Percentiles rank a stretch among this genome's conserved stretches.
Evolutionary conservation across 495 filamentous ascomycete genomes (phyloP).

Genomic region (Penicillium bovifimosum): DNA sequence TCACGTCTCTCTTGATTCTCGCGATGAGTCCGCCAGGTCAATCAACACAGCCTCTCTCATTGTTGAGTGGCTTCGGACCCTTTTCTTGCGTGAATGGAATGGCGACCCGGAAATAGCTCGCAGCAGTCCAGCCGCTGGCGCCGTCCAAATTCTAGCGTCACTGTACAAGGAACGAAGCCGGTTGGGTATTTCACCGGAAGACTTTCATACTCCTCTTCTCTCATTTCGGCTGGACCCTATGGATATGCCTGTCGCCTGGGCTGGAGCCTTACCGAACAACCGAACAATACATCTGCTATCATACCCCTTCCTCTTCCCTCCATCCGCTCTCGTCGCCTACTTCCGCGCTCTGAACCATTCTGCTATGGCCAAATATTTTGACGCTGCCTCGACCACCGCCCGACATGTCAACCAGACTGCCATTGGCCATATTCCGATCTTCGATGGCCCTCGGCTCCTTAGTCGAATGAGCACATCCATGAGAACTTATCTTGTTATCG

Average conservation of each 20-base stretch:
- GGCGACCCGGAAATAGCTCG: constrained; percentile 62
- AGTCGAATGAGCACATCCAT: constrained; percentile 58
- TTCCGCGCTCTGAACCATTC: constrained; percentile 87
- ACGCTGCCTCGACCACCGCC: constrained; percentile 59
- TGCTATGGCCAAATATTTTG: constrained; percentile 71
- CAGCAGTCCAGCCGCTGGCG: constrained; percentile 63
- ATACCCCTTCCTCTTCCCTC: constrained; percentile 74
- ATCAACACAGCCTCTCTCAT: constrained; percentile 47
- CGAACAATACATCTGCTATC: constrained; percentile 71
- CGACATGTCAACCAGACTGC: constrained; percentile 56
- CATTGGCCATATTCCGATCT: constrained; percentile 36
- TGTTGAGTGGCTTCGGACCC: constrained; percentile 73
- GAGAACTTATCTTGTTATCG: constrained; percentile 68
- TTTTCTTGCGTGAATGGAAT: constrained; percentile 74
- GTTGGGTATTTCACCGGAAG: constrained; percentile 57
- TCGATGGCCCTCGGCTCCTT: constrained; percentile 48
- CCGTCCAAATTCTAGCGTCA: constrained; percentile 66
- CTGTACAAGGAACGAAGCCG: constrained; percentile 61
- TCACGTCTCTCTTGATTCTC: constrained; percentile 22
- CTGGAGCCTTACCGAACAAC: constrained; percentile 46
- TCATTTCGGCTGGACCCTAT: constrained; percentile 71
- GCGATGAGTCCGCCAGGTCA: constrained; percentile 28
- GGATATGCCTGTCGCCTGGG: constrained; percentile 71
- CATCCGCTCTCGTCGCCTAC: constrained; percentile 67
- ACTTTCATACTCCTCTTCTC: constrained; percentile 71